Evolutionary conservation across 306 rosid species (phyloP).

Genomic region (Vigna trinervia): DNA sequence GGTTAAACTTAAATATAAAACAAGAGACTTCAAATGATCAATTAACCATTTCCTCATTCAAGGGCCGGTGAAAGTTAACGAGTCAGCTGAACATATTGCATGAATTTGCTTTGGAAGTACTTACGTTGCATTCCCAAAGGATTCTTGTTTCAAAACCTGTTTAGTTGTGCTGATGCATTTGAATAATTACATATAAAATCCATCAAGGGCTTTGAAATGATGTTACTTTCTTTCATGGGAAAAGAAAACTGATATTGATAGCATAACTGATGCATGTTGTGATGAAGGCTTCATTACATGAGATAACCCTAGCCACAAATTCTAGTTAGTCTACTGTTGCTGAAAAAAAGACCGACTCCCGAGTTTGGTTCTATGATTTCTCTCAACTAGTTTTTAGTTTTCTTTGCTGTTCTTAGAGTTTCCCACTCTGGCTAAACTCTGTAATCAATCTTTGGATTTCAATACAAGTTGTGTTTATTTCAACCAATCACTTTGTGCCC

Average conservation of each 20-base stretch:
- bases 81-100: not conserved
- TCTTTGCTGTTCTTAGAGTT: no score
- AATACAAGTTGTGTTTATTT: no score
- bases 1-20: not conserved
- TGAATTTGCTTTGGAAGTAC: not conserved
- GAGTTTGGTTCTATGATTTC: no score
- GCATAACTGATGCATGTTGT: no score
- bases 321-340: not conserved
- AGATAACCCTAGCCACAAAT: not conserved
- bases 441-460: no score
- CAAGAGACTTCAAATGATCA: slow-evolving; percentile 19
- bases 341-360: not conserved
- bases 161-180: not conserved
- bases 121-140: not conserved
- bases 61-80: not conserved
- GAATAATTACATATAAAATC: not conserved
- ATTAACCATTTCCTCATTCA: slow-evolving; percentile 3
- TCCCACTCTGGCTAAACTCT: no score
- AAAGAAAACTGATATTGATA: no score
- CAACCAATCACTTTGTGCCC: no score
- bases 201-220: no score
- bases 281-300: not conserved
- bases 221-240: no score
- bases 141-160: not conserved
- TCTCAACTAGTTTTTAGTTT: no score